Evolutionary conservation across 805 yeast genomes (phyloP).

Genomic region (Teunomyces barrocoloradensis): DNA sequence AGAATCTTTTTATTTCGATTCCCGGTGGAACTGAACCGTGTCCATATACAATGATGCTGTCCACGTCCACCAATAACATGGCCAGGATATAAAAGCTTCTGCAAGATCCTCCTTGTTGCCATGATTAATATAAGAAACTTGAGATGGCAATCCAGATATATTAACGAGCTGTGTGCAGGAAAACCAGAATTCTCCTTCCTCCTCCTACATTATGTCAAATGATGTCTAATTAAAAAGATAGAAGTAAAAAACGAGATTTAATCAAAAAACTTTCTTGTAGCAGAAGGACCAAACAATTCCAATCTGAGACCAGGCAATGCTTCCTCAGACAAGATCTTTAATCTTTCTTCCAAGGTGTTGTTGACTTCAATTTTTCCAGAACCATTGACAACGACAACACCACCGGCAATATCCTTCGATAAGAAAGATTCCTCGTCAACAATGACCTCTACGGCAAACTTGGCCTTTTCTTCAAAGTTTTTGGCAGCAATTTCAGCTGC

Average conservation of each 20-base stretch:
- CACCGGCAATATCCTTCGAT: conserved; percentile 74
- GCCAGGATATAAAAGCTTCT: background rate
- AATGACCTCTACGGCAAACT: conserved; percentile 51
- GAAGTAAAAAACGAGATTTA: conserved; percentile 26
- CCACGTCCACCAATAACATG: background rate
- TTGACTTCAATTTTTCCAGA: conserved; percentile 83
- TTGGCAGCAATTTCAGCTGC: conserved; percentile 61
- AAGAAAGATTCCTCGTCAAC: conserved; percentile 59
- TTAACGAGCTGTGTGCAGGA: background rate
- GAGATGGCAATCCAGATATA: background rate
- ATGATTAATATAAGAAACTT: background rate
- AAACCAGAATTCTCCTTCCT: no score
- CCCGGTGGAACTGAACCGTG: conserved; percentile 1
- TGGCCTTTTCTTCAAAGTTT: conserved; percentile 61
- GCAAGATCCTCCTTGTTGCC: background rate
- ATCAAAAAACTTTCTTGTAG: conserved; percentile 87
- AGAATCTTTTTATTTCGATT: conserved; percentile 1
- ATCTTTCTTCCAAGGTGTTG: conserved; percentile 94
- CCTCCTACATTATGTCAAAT: background rate
- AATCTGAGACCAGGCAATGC: conserved; percentile 91
- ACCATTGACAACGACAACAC: conserved; percentile 68
- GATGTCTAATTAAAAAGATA: conserved; percentile 1
- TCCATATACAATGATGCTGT: background rate
- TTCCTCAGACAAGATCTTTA: conserved; percentile 73
- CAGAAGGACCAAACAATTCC: conserved; percentile 83